Evolutionary conservation across 345 rosid genomes (phyloP), one percentile per base, ranked within the genome.

Genomic region (Acer yangbiense): DNA sequence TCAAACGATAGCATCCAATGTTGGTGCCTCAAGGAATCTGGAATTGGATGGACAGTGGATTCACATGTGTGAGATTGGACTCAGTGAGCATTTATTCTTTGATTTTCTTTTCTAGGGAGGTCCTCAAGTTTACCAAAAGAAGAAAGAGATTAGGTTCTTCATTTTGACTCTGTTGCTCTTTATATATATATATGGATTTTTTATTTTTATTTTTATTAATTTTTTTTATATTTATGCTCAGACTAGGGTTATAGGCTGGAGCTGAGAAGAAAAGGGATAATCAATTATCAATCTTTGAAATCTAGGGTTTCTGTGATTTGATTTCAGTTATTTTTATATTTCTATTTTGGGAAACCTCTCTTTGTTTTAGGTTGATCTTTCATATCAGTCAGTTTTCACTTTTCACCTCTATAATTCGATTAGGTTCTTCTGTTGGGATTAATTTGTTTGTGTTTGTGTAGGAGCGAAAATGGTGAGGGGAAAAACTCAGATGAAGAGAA

Each of bases 401-500:
- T 72, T 71, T 29, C 55, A 64, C 20, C 69, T 79, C 72, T 46
- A 21, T 16, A n/a, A 9, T 81, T 69, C 75, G 50, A 17, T 8
- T 7, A 46, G 63, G 41, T 57, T 67, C 69, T 21, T 20, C 7
- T 23, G 54, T n/a, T 10, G 23, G 32, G 55, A 48, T 67, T 65
- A 39, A 23, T 17, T 35, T n/a, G 20, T 43, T 43, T 9, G 9
- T 43, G 9, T 13, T 27, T 20, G 12, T 74, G 44, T 65, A 68
- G 75, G 69, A 39, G n/a, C 5, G 57, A 72, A 64, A 76, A 91
- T 93, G 97, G 94, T 89, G 89, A 85, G 95, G 75, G 95, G 95
- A 67, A 93, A 91, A 80, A 93, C 94, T 58, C 90, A 93, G 88
- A 90, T 93, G 97, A 91, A 90, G 92, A 88, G 97, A 82, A 93